Conservation (phyloP, 164 flowering plant species). For the Santalum album region DNA sequence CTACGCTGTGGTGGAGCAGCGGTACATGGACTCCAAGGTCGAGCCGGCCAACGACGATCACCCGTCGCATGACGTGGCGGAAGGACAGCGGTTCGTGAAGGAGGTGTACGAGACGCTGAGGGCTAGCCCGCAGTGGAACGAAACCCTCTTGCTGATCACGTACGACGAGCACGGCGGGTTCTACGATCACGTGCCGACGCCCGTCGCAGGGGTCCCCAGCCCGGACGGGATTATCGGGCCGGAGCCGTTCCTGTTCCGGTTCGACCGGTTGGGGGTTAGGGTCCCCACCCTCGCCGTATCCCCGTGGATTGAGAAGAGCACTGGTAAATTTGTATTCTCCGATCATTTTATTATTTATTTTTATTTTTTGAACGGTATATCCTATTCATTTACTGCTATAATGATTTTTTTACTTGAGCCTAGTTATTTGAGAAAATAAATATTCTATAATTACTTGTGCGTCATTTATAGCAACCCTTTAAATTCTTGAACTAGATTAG, state of each 20-base stretch:
- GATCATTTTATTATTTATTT: too few species aligned
- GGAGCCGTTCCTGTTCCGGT: constrained; percentile 59
- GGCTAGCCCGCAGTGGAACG: constrained; percentile 89
- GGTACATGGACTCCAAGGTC: constrained; percentile 49
- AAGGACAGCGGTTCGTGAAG: constrained; percentile 85
- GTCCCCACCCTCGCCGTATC: constrained; percentile 77
- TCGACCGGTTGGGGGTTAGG: constrained; percentile 79
- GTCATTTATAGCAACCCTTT: too few species aligned
- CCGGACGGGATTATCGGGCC: constrained; percentile 88
- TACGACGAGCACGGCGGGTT: constrained; percentile 97
- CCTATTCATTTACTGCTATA: too few species aligned
- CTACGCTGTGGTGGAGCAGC: constrained; percentile 82
- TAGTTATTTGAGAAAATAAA: too few species aligned
- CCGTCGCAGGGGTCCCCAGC: constrained; percentile 70
- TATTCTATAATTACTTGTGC: too few species aligned
- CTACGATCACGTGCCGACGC: constrained; percentile 84
- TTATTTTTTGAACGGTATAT: too few species aligned
- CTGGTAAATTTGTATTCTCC: constrained; percentile 36
- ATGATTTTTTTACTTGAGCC: too few species aligned
- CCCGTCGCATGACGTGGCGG: constrained; percentile 85
- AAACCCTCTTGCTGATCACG: constrained; percentile 61
- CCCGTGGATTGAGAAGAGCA: constrained; percentile 86
- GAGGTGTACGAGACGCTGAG: constrained; percentile 88
- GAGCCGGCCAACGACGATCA: constrained; percentile 88
- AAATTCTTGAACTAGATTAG: too few species aligned